phyloP scores from a whole-genome alignment of 441 rosid genomes.

The Geranium incanum region DNA sequence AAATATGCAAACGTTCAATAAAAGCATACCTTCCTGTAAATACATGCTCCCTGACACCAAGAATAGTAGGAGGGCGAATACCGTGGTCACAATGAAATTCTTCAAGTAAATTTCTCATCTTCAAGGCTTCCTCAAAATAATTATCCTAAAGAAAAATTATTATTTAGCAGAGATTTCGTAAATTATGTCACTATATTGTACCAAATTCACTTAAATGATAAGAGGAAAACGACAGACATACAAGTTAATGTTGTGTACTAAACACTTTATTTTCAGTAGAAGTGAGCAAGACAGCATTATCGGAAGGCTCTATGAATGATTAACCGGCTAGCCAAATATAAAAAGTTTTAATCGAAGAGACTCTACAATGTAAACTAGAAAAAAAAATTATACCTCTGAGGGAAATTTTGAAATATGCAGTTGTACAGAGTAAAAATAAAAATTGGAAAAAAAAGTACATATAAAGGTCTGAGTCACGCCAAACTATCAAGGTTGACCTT shows the following conservation, averaged over 20 bases:
- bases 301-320: too few relatives aligned
- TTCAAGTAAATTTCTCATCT: conserved; percentile 94
- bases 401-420: too few relatives aligned
- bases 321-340: too few relatives aligned
- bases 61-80: conserved; percentile 80
- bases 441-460: too few relatives aligned
- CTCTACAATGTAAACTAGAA: too few relatives aligned
- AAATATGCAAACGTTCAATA: conserved; percentile 14
- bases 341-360: too few relatives aligned
- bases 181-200: not conserved
- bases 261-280: not conserved
- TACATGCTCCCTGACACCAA: conserved; percentile 96
- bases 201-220: not conserved
- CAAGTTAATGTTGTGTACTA: not conserved
- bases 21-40: conserved; percentile 84
- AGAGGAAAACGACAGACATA: not conserved
- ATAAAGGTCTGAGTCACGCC: too few relatives aligned
- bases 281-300: too few relatives aligned
- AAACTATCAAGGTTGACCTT: too few relatives aligned
- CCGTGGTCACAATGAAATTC: conserved; percentile 83
- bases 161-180: not conserved
- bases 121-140: conserved; percentile 97
- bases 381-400: too few relatives aligned
- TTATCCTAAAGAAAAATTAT: conserved; percentile 46
- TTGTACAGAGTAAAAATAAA: too few relatives aligned